Conservation (phyloP, 768 basidiomycete genomes). For the Rhizopogon roseolus region DNA sequence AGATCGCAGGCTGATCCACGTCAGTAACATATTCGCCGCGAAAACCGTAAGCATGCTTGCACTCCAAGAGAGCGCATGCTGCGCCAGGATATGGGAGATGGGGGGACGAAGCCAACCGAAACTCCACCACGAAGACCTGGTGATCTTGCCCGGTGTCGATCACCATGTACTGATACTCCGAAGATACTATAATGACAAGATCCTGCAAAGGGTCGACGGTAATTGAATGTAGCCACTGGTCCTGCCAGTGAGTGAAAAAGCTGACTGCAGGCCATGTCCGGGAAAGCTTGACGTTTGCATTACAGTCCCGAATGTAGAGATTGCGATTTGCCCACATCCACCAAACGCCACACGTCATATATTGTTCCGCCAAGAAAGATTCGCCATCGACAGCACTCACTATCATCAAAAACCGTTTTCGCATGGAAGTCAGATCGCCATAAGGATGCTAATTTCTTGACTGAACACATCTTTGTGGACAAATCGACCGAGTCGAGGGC, state of each 20-base stretch:
- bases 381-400: neutral
- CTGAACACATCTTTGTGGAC: neutral
- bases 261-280: neutral
- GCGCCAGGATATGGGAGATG: neutral
- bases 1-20: neutral
- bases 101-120: neutral
- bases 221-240: no score
- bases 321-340: neutral
- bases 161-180: neutral
- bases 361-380: neutral
- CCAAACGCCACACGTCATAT: neutral
- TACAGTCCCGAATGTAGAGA: neutral
- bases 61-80: neutral
- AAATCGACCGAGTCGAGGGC: neutral
- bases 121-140: neutral
- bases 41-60: neutral
- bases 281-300: neutral
- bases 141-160: neutral
- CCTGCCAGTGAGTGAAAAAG: neutral
- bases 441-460: neutral
- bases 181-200: neutral
- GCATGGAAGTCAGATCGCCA: neutral
- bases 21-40: neutral
- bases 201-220: neutral
- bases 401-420: neutral